Conservation (phyloP, 2,329 filamentous ascomycete species). For the Erysiphe neolycopersici region DNA sequence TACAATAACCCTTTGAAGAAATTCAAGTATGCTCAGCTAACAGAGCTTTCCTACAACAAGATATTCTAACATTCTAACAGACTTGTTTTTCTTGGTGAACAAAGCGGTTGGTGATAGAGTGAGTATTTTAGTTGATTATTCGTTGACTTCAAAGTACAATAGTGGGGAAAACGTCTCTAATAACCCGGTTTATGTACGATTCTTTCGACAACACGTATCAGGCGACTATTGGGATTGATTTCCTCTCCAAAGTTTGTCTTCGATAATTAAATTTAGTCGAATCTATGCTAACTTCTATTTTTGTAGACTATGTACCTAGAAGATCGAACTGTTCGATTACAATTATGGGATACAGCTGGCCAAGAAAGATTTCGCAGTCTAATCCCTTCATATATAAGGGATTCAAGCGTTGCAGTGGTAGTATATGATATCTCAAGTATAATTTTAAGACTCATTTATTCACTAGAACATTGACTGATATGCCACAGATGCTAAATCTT, state of each 20-base stretch:
- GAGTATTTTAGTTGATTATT: conserved; percentile 2
- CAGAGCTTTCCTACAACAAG: background rate
- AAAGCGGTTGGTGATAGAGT: conserved; percentile 50
- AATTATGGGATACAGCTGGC: conserved; percentile 95
- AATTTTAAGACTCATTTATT: conserved; percentile 4
- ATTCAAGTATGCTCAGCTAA: conserved; percentile 49
- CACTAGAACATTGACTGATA: conserved; percentile 6
- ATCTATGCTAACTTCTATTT: conserved; percentile 4
- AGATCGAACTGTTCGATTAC: conserved; percentile 87
- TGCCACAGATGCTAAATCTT: conserved; percentile 56
- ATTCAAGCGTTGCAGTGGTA: conserved; percentile 91
- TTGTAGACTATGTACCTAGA: conserved; percentile 92
- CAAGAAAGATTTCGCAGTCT: conserved; percentile 92
- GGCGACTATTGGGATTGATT: conserved; percentile 97
- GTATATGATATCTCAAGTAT: conserved; percentile 93
- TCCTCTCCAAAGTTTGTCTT: conserved; percentile 64
- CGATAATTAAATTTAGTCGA: background rate
- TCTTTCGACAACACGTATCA: conserved; percentile 99
- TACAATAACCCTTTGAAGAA: conserved; percentile 99
- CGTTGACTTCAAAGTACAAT: conserved; percentile 8
- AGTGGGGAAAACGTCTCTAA: conserved; percentile 97
- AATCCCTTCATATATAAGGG: conserved; percentile 95
- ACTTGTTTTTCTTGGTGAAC: conserved; percentile 91
- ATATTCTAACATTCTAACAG: conserved; percentile 20
- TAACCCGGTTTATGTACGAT: conserved; percentile 99